Conservation (phyloP, 164 flowering plant genomes). For the Kingdonia uniflora region DNA sequence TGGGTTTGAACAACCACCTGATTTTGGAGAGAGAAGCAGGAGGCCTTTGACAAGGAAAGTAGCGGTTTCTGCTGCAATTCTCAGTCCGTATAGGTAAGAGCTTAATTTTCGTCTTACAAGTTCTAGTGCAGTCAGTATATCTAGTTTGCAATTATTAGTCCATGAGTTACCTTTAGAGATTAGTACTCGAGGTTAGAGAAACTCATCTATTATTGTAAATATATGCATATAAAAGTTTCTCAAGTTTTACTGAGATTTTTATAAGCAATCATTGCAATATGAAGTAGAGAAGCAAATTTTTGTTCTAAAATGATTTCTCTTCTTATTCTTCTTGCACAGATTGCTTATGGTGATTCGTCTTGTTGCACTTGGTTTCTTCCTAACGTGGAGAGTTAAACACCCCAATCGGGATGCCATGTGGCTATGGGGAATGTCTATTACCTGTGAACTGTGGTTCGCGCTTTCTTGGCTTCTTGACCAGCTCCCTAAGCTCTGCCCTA, state of each 20-base stretch:
- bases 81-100: conserved; percentile 82
- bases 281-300: neutral
- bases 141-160: too few relatives aligned
- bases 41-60: conserved; percentile 79
- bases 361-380: conserved; percentile 58
- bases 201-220: too few relatives aligned
- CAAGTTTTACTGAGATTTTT: too few relatives aligned
- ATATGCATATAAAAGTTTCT: too few relatives aligned
- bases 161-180: neutral
- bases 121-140: too few relatives aligned
- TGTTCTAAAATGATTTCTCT: neutral
- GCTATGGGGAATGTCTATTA: conserved; percentile 80
- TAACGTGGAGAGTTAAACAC: conserved; percentile 70
- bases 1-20: conserved; percentile 54
- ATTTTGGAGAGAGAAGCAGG: conserved; percentile 48
- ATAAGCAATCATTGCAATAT: neutral
- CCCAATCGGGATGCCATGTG: conserved; percentile 84
- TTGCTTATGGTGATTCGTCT: conserved; percentile 56
- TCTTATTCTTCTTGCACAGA: conserved; percentile 25
- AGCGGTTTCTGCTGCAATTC: conserved; percentile 60
- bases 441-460: conserved; percentile 85
- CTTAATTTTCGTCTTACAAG: too few relatives aligned
- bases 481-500: conserved; percentile 87
- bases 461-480: conserved; percentile 90
- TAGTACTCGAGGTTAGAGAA: neutral